These are phyloP conservation scores for Plasmodium malariae DNA, from an alignment of 169 alveolate genomes.

Conservation along the genomic window DNA sequence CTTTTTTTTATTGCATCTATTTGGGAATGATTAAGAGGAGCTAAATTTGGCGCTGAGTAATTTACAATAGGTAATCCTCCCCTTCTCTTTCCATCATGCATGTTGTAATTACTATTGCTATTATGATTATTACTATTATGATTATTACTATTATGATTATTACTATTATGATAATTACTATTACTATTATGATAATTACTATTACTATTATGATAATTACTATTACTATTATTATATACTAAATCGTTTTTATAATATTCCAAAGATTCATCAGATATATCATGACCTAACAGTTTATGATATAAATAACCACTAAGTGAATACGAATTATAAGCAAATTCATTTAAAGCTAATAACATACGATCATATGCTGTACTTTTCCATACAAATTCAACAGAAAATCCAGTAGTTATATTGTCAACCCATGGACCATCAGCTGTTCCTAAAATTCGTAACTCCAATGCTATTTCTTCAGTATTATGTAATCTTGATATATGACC, in stretches of 20 bases:
- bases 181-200: too few species aligned
- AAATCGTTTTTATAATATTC: conserved; percentile 22
- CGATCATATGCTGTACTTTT: conserved; percentile 95
- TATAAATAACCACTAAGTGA: conserved; percentile 81
- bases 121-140: too few species aligned
- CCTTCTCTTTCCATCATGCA: neutral
- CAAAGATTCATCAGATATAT: conserved; percentile 52
- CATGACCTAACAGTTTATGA: conserved; percentile 84
- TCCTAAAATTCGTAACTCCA: conserved; percentile 84
- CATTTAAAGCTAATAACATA: conserved; percentile 93
- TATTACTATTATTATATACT: conserved; percentile 32
- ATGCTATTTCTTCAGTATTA: conserved; percentile 88
- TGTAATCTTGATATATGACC: conserved; percentile 86
- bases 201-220: conserved; percentile 51
- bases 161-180: too few species aligned
- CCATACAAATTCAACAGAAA: conserved; percentile 94
- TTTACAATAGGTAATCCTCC: conserved; percentile 81
- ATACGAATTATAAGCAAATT: conserved; percentile 68
- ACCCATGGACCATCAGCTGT: conserved; percentile 85
- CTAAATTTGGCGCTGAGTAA: conserved; percentile 94
- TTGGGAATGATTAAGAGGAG: conserved; percentile 94
- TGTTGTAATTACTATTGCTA: too few species aligned
- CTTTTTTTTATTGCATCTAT: conserved; percentile 94
- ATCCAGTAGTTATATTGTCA: conserved; percentile 79
- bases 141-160: too few species aligned